Evolutionary conservation across 2,329 filamentous ascomycete genomes (phyloP).

Genomic region (Cryphonectria radicalis): DNA sequence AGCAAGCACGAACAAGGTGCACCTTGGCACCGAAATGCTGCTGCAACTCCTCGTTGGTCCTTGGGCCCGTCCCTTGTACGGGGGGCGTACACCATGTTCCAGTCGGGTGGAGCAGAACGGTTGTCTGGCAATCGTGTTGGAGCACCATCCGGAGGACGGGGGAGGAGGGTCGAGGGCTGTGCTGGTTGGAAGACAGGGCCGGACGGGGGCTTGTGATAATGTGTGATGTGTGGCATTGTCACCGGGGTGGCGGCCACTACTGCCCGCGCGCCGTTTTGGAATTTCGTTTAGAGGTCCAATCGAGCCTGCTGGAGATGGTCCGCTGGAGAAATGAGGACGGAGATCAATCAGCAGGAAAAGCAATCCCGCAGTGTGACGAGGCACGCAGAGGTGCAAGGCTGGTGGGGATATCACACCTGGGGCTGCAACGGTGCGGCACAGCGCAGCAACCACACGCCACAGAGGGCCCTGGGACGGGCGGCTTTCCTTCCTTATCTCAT

Average conservation of each 20-base stretch:
- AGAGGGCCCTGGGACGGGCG: background rate
- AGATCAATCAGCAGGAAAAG: background rate
- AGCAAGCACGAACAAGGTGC: background rate
- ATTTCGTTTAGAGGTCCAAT: background rate
- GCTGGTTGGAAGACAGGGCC: constrained; percentile 1
- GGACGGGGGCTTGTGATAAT: background rate
- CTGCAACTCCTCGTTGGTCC: background rate
- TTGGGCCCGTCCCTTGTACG: background rate
- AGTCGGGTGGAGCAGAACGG: background rate
- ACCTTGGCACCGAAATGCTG: background rate
- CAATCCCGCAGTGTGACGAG: constrained; percentile 3
- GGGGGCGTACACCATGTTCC: background rate
- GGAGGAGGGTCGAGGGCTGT: background rate
- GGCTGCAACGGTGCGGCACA: constrained; percentile 12
- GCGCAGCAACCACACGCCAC: background rate
- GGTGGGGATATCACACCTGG: constrained; percentile 7
- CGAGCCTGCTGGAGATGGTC: background rate
- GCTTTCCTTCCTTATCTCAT: background rate
- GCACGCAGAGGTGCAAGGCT: constrained; percentile 1
- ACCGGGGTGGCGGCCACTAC: background rate
- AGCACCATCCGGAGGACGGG: background rate
- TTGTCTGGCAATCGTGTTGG: no score
- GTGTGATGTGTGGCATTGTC: background rate
- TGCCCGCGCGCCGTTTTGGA: background rate
- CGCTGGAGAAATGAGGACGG: background rate